Evolutionary conservation across 2,329 filamentous ascomycete genomes (phyloP), one percentile per base, ranked within the genome.

Genomic region (Botrytis cinerea): DNA sequence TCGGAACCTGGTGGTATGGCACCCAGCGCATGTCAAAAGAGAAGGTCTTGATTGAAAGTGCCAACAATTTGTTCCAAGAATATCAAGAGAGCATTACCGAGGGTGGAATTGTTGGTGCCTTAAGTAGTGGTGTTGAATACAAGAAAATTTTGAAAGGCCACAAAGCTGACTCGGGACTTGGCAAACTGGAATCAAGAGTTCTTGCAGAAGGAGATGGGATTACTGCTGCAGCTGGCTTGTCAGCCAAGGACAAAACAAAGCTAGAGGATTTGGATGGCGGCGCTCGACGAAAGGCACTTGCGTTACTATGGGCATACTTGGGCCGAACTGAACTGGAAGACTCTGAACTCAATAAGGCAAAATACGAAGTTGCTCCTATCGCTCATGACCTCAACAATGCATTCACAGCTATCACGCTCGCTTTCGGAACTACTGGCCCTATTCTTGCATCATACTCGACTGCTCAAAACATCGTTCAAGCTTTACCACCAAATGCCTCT

Each of bases 1-100:
- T 99, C 73, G 96, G 96, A 66, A 94, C 92, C 74, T 99, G 96
- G 96, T 99, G 96, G 96, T 99, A 99, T 81, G 96, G 97, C 75
- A 97, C 94, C 48, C 95, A 97, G 83, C 90, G 91, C 79, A 90
- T 93, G 83, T 98, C 96, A 54, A 97, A 95, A 84, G 97, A 99
- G 83, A 94, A 93, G 78, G 92, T 98, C 40, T 87, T 97, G 72
- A 92, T 98, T 81, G 93, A 96, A 81, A 98, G 93, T 83, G 95
- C 97, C 78, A 97, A 97, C 82, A 95, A 94, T 77, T 88, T 99
- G 74, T 98, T 99, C 88, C 92, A 91, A 78, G 94, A 97, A 80
- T 99, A 97, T 84, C 90, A 93, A 76, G 95, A 97, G 72, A 89
- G 90, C 76, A 92, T 96, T 76, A 90, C 93, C 75, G 91, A 93